A percentile compares a stretch with the other conserved stretches of the same genome.
These are phyloP conservation scores for Warburgia ugandensis DNA, from an alignment of 164 flowering plant genomes.

Conservation along the genomic window DNA sequence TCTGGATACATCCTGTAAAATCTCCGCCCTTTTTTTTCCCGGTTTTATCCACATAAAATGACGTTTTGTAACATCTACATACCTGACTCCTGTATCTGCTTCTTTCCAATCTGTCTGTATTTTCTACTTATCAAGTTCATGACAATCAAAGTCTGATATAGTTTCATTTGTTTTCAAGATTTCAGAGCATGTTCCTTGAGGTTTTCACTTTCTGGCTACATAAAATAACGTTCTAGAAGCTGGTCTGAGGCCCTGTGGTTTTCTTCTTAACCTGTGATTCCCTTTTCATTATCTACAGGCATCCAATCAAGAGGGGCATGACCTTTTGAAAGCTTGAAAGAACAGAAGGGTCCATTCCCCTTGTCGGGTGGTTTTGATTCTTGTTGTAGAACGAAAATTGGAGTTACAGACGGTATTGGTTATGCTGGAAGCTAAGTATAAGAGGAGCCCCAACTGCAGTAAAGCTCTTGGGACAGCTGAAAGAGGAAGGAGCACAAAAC, in stretches of 20 bases:
- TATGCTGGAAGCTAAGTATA: constrained; percentile 54
- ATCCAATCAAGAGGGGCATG: constrained; percentile 4
- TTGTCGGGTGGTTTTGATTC: neutral
- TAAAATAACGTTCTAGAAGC: constrained; percentile 51
- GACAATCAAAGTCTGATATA: too few relatives aligned
- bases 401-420: constrained; percentile 24
- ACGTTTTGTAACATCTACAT: too few relatives aligned
- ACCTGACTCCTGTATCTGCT: neutral
- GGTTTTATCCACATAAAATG: constrained; percentile 44
- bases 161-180: neutral
- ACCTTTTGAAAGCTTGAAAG: neutral
- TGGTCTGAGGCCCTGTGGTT: too few relatives aligned
- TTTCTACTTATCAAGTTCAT: too few relatives aligned
- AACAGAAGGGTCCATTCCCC: neutral
- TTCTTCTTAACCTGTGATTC: constrained; percentile 11
- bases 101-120: neutral
- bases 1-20: neutral
- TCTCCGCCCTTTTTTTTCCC: neutral
- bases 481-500: constrained; percentile 39
- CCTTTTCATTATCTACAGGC: constrained; percentile 13
- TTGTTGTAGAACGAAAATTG: too few relatives aligned
- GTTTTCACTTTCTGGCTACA: constrained; percentile 24
- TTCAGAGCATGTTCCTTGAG: constrained; percentile 10
- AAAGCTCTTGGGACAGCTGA: constrained; percentile 45
- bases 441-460: constrained; percentile 19